Percentiles rank a stretch among this genome's conserved stretches.
phyloP scores from a whole-genome alignment of 345 rosid genomes.

The Eucalyptus guilfoylei region DNA sequence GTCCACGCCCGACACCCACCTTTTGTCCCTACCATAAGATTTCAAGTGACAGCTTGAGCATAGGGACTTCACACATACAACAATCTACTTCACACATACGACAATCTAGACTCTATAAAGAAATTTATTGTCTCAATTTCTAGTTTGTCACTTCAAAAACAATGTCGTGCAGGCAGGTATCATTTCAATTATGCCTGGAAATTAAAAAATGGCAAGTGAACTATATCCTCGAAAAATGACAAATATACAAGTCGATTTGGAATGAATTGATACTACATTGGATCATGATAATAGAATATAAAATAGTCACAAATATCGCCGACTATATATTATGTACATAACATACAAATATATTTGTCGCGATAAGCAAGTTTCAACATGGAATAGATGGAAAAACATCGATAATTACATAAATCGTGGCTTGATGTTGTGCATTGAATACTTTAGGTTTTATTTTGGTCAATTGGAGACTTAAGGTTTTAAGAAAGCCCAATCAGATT shows the following conservation, averaged over 20 bases:
- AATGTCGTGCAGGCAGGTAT: neutral
- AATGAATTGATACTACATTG: neutral
- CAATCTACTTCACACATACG: neutral
- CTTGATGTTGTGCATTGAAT: neutral
- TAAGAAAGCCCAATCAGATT: neutral
- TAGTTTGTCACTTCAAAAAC: neutral
- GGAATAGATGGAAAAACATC: neutral
- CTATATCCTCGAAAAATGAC: neutral
- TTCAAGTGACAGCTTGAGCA: neutral
- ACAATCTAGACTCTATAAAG: neutral
- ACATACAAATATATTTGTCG: neutral
- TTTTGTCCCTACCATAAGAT: neutral
- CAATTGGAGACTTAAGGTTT: neutral
- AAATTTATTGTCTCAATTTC: neutral
- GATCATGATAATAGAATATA: neutral
- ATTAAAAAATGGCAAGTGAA: neutral
- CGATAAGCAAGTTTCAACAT: neutral
- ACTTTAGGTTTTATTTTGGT: neutral
- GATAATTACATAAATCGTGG: neutral
- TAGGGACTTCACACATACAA: neutral
- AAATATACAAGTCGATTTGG: neutral
- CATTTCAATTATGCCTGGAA: neutral
- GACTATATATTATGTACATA: neutral
- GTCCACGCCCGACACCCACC: neutral
- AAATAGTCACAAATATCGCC: fast-evolving